These are phyloP conservation scores for Boletus patriciae DNA, from an alignment of 768 basidiomycete genomes.

Conservation along the genomic window DNA sequence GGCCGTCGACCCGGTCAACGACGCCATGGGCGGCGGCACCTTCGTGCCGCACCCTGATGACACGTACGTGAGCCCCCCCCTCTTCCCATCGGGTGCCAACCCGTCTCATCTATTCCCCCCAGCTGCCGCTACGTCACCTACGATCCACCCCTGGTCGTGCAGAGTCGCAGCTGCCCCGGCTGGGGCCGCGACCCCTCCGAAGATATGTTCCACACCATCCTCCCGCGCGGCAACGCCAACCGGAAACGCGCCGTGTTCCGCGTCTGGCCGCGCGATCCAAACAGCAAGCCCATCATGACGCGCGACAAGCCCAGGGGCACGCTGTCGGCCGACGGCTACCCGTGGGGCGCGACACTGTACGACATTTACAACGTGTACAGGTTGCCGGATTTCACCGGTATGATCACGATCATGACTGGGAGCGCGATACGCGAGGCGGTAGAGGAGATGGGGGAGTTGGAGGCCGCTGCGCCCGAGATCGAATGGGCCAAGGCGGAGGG, in stretches of 20 bases:
- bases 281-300: constrained; percentile 8
- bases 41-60: neutral
- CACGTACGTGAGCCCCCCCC: neutral
- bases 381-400: neutral
- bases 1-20: neutral
- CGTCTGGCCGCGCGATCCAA: constrained; percentile 26
- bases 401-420: constrained; percentile 14
- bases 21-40: neutral
- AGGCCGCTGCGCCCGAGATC: constrained; percentile 14
- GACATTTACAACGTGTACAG: constrained; percentile 25
- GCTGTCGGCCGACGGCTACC: constrained; percentile 18
- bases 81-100: no score
- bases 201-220: neutral
- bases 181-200: constrained; percentile 11
- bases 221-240: neutral
- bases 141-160: neutral
- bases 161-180: neutral
- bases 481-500: constrained; percentile 27
- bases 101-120: neutral
- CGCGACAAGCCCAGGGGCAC: constrained; percentile 9
- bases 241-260: constrained; percentile 25
- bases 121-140: no score
- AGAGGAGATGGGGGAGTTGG: constrained; percentile 17
- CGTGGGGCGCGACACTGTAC: constrained; percentile 31
- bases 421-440: constrained; percentile 19